phyloP scores from a whole-genome alignment of 2,329 filamentous ascomycete genomes.

The Zopfia rhizophila region DNA sequence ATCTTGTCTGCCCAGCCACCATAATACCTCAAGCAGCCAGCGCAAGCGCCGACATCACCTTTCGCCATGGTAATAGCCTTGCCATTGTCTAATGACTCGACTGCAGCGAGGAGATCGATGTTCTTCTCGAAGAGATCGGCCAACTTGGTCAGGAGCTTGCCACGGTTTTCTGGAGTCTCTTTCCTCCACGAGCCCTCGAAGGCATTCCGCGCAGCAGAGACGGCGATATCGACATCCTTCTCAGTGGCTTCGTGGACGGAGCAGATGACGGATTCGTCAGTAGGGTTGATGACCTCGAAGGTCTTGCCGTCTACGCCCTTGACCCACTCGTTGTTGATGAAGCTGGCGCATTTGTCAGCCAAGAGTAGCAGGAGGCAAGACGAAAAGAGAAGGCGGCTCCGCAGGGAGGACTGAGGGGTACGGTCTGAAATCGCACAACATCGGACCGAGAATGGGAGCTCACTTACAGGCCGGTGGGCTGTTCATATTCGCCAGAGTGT shows the following conservation, averaged over 20 bases:
- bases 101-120: constrained; percentile 76
- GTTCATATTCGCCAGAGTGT: constrained; percentile 67
- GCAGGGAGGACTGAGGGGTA: constrained; percentile 10
- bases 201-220: constrained; percentile 84
- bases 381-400: constrained; percentile 6
- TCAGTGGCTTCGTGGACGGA: constrained; percentile 86
- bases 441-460: constrained; percentile 54
- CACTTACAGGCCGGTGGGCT: constrained; percentile 65
- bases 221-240: constrained; percentile 84
- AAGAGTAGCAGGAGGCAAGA: constrained; percentile 28
- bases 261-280: constrained; percentile 85
- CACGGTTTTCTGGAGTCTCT: constrained; percentile 75
- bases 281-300: constrained; percentile 91
- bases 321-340: constrained; percentile 94
- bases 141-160: constrained; percentile 76
- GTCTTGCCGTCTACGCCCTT: constrained; percentile 85
- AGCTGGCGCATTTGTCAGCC: constrained; percentile 60
- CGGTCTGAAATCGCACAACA: background rate
- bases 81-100: constrained; percentile 90
- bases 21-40: constrained; percentile 83
- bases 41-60: constrained; percentile 75
- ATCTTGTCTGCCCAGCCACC: constrained; percentile 94
- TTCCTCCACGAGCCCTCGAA: constrained; percentile 79
- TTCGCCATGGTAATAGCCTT: constrained; percentile 82
- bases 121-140: constrained; percentile 85